Conservation (phyloP, 345 rosid genomes). For the Eucalyptus fibrosa region DNA sequence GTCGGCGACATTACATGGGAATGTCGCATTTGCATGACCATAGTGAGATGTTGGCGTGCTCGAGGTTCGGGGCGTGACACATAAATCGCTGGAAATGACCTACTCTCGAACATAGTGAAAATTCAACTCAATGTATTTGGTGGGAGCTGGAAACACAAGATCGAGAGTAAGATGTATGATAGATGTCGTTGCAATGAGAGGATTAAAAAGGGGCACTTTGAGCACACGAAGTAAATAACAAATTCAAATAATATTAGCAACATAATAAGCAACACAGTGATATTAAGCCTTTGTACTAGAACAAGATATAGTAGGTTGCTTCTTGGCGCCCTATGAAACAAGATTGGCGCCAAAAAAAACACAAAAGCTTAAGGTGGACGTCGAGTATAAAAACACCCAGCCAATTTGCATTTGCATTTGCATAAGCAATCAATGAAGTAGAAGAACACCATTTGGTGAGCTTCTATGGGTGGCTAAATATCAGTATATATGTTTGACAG, state of each 20-base stretch:
- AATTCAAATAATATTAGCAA: not conserved
- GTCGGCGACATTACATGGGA: too few species aligned
- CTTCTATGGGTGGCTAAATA: not conserved
- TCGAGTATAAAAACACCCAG: not conserved
- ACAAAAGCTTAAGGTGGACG: not conserved
- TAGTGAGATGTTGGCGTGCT: too few species aligned
- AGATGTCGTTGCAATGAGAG: not conserved
- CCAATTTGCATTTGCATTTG: too few species aligned
- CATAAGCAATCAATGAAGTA: too few species aligned
- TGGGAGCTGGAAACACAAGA: not conserved
- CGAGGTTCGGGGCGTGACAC: too few species aligned
- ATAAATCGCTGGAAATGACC: not conserved
- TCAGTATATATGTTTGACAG: not conserved
- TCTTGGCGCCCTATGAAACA: not conserved
- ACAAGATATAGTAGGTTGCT: not conserved
- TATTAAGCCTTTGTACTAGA: not conserved
- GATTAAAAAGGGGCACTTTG: not conserved
- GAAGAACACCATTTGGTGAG: too few species aligned
- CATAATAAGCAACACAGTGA: fast-evolving
- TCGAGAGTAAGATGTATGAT: not conserved
- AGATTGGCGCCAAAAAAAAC: not conserved
- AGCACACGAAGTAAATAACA: not conserved
- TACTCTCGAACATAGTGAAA: not conserved
- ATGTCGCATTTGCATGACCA: too few species aligned
- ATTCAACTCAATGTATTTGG: not conserved